A percentile compares a stretch with the other conserved stretches of the same genome.
phyloP scores from a whole-genome alignment of 768 basidiomycete genomes.

The Fibroporia radiculosa region DNA sequence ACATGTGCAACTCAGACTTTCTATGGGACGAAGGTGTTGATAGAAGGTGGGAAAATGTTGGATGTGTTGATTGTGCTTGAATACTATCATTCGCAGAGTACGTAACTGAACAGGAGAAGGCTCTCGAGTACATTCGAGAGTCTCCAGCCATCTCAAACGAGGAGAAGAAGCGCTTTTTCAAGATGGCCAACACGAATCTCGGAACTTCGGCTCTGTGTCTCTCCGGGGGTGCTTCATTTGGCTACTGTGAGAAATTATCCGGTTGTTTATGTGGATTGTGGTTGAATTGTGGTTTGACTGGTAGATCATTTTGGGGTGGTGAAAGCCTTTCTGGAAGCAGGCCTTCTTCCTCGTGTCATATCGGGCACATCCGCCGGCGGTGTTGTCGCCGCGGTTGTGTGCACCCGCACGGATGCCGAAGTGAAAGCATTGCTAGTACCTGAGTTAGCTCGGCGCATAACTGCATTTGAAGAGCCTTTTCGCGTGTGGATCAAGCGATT shows the following conservation, averaged over 20 bases:
- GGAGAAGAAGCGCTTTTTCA: conserved; percentile 91
- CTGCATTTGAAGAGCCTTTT: conserved; percentile 74
- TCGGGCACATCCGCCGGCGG: conserved; percentile 95
- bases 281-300: background rate
- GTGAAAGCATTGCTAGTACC: conserved; percentile 72
- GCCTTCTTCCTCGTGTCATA: conserved; percentile 83
- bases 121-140: conserved; percentile 70
- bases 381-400: conserved; percentile 64
- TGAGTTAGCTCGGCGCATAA: conserved; percentile 74
- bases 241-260: conserved; percentile 61
- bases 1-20: conserved; percentile 78
- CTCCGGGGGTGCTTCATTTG: conserved; percentile 93
- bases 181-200: conserved; percentile 79
- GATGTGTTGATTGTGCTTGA: background rate
- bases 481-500: conserved; percentile 64
- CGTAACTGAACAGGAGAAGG: conserved; percentile 66
- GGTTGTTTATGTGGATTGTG: background rate
- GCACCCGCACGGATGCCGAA: conserved; percentile 87
- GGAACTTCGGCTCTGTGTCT: conserved; percentile 90
- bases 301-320: conserved; percentile 86
- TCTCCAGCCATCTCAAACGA: conserved; percentile 68
- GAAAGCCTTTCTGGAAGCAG: conserved; percentile 84
- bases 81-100: conserved; percentile 45
- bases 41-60: conserved; percentile 55
- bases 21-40: conserved; percentile 81